Evolutionary conservation across 768 basidiomycete genomes (phyloP).

Genomic region (Kwoniella newhampshirensis): DNA sequence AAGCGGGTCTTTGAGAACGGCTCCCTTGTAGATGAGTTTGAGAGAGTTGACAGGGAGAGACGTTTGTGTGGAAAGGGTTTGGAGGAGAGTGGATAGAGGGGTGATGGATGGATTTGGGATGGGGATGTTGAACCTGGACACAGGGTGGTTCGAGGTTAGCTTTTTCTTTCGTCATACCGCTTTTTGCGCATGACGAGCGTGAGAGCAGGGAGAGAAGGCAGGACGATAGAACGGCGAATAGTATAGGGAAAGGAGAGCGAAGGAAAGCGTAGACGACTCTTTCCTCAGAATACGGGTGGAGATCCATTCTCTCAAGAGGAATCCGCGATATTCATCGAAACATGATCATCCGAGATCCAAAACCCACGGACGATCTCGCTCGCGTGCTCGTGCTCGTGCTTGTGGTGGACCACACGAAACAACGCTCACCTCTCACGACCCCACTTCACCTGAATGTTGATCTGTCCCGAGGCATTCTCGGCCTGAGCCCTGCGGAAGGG

Average conservation of each 20-base stretch:
- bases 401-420: too few relatives aligned
- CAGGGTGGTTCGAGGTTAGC: neutral
- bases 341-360: too few relatives aligned
- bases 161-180: too few relatives aligned
- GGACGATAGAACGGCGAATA: neutral
- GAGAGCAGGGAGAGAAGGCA: too few relatives aligned
- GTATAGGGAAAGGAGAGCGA: conserved; percentile 1
- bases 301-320: too few relatives aligned
- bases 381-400: too few relatives aligned
- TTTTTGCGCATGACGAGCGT: too few relatives aligned
- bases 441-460: conserved; percentile 44
- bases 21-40: conserved; percentile 86
- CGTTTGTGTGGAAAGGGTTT: conserved; percentile 69
- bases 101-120: conserved; percentile 49
- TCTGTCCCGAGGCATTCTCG: conserved; percentile 40
- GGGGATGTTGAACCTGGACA: conserved; percentile 50
- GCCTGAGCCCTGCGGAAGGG: conserved; percentile 43
- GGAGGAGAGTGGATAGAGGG: conserved; percentile 46
- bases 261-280: too few relatives aligned
- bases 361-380: too few relatives aligned
- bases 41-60: conserved; percentile 68
- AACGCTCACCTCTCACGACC: conserved; percentile 46
- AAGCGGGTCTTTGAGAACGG: conserved; percentile 78
- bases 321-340: too few relatives aligned
- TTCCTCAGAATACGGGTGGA: too few relatives aligned